A percentile compares a stretch with the other conserved stretches of the same genome.
These are phyloP conservation scores for Copromyces sp. DNA, from an alignment of 495 filamentous ascomycete species.

Conservation along the genomic window DNA sequence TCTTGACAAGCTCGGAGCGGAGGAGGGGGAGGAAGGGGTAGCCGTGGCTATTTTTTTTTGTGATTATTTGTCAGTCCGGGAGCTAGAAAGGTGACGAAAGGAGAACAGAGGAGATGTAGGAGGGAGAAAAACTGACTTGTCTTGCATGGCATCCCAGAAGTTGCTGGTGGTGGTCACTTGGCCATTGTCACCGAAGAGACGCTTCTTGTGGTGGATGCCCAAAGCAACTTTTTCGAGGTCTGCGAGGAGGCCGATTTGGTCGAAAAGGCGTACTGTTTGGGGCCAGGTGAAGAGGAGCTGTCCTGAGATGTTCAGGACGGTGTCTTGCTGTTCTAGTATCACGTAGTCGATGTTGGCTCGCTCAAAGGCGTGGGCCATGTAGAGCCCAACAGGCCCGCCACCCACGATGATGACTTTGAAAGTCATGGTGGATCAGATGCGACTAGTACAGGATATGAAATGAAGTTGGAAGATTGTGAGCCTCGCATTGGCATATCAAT, in stretches of 20 bases:
- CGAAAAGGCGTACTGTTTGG: conserved; percentile 31
- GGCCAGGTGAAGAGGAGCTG: conserved; percentile 30
- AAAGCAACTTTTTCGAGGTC: conserved; percentile 36
- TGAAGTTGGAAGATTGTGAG: not conserved
- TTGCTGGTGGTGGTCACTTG: not conserved
- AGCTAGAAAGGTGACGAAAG: no score
- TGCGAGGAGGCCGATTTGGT: conserved; percentile 38
- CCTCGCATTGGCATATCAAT: not conserved
- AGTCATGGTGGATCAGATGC: not conserved
- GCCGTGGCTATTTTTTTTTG: conserved; percentile 19
- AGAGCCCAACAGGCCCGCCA: conserved; percentile 40
- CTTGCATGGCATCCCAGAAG: conserved; percentile 1
- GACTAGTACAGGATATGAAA: not conserved
- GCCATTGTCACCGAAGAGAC: conserved; percentile 7
- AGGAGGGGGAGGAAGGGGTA: conserved; percentile 23
- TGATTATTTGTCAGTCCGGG: not conserved
- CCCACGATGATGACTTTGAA: conserved; percentile 46
- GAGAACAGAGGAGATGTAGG: no score
- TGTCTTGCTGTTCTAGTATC: conserved; percentile 33
- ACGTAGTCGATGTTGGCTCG: conserved; percentile 36
- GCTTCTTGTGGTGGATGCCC: conserved; percentile 52
- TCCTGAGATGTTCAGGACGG: conserved; percentile 23
- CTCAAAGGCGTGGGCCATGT: conserved; percentile 35
- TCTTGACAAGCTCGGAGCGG: conserved; percentile 24
- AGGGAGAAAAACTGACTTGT: not conserved